phyloP scores from a whole-genome alignment of 352 stramenopile species.

The Phytophthora idaei region DNA sequence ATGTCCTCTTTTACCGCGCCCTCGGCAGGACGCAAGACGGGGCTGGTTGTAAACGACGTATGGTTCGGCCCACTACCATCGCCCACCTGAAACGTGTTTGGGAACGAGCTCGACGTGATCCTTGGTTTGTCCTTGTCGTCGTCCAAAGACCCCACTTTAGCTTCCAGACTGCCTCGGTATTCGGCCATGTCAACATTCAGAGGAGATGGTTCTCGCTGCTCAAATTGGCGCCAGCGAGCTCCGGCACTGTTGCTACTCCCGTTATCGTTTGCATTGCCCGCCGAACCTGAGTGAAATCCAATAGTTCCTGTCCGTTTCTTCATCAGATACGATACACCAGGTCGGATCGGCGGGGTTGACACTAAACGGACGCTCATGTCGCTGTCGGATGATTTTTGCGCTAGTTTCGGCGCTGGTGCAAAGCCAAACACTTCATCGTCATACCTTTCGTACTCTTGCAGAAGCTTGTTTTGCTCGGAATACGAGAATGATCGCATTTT shows the following conservation, averaged over 20 bases:
- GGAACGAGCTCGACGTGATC: conserved; percentile 62
- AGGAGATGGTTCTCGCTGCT: conserved; percentile 47
- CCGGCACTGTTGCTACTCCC: conserved; percentile 33
- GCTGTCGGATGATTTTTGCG: conserved; percentile 49
- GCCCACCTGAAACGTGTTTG: conserved; percentile 61
- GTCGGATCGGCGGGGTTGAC: conserved; percentile 59
- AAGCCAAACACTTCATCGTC: conserved; percentile 78
- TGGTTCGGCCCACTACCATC: conserved; percentile 46
- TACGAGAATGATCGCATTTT: conserved; percentile 60
- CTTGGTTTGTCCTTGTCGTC: conserved; percentile 45
- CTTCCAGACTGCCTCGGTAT: conserved; percentile 41
- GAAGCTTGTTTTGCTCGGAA: conserved; percentile 46
- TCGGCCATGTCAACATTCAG: conserved; percentile 45
- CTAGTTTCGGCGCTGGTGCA: conserved; percentile 19
- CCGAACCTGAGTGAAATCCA: conserved; percentile 46
- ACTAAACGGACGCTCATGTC: conserved; percentile 46
- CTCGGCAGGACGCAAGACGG: conserved; percentile 56
- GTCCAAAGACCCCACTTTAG: conserved; percentile 41
- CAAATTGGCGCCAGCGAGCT: conserved; percentile 48
- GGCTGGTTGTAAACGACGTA: conserved; percentile 59
- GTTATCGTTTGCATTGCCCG: conserved; percentile 43
- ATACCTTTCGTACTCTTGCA: conserved; percentile 70
- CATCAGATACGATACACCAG: conserved; percentile 38
- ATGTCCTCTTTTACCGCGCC: conserved; percentile 63
- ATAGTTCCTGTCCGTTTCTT: conserved; percentile 48